Percentiles rank a stretch among this genome's conserved stretches.
These are phyloP conservation scores for Sphaerulina musiva DNA, from an alignment of 2,329 filamentous ascomycete genomes.

Conservation along the genomic window DNA sequence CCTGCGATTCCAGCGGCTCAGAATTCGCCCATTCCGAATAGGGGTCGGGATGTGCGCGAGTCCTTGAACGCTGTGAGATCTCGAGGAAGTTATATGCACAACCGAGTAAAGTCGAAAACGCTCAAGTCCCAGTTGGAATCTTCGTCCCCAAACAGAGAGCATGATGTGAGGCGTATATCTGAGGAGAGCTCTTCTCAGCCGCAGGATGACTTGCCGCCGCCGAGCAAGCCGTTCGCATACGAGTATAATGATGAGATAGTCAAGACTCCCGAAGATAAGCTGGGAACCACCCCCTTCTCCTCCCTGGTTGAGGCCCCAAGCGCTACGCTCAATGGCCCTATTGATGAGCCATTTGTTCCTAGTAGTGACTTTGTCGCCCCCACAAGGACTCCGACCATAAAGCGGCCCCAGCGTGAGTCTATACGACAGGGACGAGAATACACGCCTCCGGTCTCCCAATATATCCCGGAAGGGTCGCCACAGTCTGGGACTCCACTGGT, in stretches of 20 bases:
- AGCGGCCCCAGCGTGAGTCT: slow-evolving; percentile 12
- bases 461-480: slow-evolving; percentile 54
- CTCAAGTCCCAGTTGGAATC: slow-evolving; percentile 43
- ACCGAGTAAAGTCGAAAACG: slow-evolving; percentile 25
- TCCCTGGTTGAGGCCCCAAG: slow-evolving; percentile 19
- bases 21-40: slow-evolving; percentile 75
- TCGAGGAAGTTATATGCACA: slow-evolving; percentile 44
- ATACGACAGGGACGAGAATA: slow-evolving; percentile 20
- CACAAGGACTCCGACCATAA: slow-evolving; percentile 12
- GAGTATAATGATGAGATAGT: slow-evolving; percentile 41
- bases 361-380: slow-evolving; percentile 9
- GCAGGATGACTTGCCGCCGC: slow-evolving; percentile 29
- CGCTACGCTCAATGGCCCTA: slow-evolving; percentile 34
- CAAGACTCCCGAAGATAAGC: slow-evolving; percentile 63
- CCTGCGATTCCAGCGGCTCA: slow-evolving; percentile 75
- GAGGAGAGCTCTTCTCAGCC: slow-evolving; percentile 51
- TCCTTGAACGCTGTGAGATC: slow-evolving; percentile 68
- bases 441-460: slow-evolving; percentile 39
- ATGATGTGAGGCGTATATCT: slow-evolving; percentile 49
- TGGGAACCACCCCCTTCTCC: slow-evolving; percentile 35
- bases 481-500: slow-evolving; percentile 80
- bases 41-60: slow-evolving; percentile 75
- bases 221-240: slow-evolving; percentile 14
- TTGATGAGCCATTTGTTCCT: slow-evolving; percentile 27
- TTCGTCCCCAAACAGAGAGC: slow-evolving; percentile 49